Evolutionary conservation across 495 filamentous ascomycete genomes (phyloP), one percentile per base, ranked within the genome.

Genomic region (Talaromyces borbonicus): DNA sequence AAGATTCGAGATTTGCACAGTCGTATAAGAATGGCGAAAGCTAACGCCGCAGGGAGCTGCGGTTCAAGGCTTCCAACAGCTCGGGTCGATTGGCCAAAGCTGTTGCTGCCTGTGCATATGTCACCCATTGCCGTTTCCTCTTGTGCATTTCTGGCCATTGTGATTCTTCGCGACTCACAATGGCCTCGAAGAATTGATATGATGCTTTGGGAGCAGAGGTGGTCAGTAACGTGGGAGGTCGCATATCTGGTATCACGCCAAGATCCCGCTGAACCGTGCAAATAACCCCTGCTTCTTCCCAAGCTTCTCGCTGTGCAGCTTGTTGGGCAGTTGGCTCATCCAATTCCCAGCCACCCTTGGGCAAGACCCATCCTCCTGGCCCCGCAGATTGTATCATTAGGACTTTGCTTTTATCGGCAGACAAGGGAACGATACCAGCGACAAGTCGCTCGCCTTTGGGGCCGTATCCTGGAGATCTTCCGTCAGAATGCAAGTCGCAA

Each of bases 121-220:
- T 76, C 59, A 95, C 83, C 92, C 92, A 98, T 59, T 84, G 77
- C 44, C 93, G 80, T 60, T 76, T 79, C 49, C 92, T 76, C 70
- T 95, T 95, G 63, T 94, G 76, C 77, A 78, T 85, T 72, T 98
- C 92, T 4, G 92, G 92, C 92, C 92, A 98, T 43, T 88, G 75
- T 7, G 62, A 64, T 61, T 94, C 87, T 66, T 93, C 83, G 48
- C 78, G 78, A 52, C 85, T 75, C 50, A 96, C 90, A 12, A 71
- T 79, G 51, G 80, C 88, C 60, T 96, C 85, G 60, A 86, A 95
- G 64, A 95, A 95, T 42, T 84, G 84, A 60, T 90, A 95, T 26
- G 82, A 70, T 5, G 87, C 79, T 56, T 81, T 83, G 8, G 85
- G 84, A 19, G 82, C 81, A 32, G 83, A 71, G 51, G 79, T 71